Conservation (phyloP, 108 stramenopile genomes). For the Thalassiosira profunda region DNA sequence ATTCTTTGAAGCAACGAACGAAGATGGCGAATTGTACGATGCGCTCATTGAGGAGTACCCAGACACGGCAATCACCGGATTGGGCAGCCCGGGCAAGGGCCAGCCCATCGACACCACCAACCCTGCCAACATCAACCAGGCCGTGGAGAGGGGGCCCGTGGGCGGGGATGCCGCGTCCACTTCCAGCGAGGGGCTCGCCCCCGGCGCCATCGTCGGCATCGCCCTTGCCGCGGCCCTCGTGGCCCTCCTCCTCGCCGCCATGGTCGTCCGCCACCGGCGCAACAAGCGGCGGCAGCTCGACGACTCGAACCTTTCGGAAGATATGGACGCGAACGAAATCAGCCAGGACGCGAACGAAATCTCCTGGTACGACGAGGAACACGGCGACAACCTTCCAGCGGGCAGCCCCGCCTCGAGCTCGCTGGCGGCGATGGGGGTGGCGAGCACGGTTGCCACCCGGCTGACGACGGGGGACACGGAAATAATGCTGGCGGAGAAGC, state of each 20-base stretch:
- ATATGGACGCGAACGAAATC: not conserved
- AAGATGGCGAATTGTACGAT: constrained; percentile 12
- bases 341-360: not conserved
- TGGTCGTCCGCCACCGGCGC: not conserved
- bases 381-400: not conserved
- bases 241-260: not conserved
- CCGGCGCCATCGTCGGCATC: too few species aligned
- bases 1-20: not conserved
- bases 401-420: not conserved
- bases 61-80: constrained; percentile 2
- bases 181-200: too few species aligned
- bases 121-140: too few species aligned
- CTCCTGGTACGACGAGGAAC: not conserved
- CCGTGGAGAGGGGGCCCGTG: too few species aligned
- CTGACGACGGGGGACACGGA: constrained; percentile 31
- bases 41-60: constrained; percentile 11
- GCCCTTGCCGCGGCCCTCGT: not conserved
- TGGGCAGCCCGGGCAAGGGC: constrained; percentile 18
- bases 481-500: constrained; percentile 22
- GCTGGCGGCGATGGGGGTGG: not conserved
- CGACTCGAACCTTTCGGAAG: not conserved
- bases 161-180: too few species aligned
- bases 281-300: not conserved
- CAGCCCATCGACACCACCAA: too few species aligned
- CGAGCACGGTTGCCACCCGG: constrained; percentile 19